These are phyloP conservation scores for Cryptosporidium tyzzeri DNA, from an alignment of 169 alveolate species.

Conservation along the genomic window DNA sequence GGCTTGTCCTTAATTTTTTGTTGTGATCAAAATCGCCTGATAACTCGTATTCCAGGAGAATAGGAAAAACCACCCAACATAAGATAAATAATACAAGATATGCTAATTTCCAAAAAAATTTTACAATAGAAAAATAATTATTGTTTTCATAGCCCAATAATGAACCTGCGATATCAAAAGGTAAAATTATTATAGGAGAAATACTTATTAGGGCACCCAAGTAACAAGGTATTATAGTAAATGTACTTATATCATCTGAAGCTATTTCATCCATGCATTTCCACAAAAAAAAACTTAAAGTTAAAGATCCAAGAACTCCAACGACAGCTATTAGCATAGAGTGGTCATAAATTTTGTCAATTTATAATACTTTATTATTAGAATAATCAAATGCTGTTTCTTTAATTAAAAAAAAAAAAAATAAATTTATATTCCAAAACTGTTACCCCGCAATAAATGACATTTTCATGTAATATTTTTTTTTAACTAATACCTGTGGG, in stretches of 20 bases:
- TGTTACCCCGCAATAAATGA: background rate
- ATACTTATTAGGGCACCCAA: conserved; percentile 35
- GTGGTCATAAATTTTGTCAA: background rate
- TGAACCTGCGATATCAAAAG: conserved; percentile 27
- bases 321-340: background rate
- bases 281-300: conserved; percentile 14
- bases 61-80: conserved; percentile 44
- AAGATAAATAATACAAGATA: conserved; percentile 21
- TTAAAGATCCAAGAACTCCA: background rate
- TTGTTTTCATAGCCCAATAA: background rate
- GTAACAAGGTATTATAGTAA: conserved; percentile 12
- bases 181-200: conserved; percentile 38
- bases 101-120: conserved; percentile 14
- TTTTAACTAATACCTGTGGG: background rate
- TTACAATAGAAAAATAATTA: background rate
- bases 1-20: conserved; percentile 15
- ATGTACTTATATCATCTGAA: background rate
- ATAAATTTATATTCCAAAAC: background rate
- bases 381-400: background rate
- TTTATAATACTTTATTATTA: background rate
- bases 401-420: background rate
- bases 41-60: conserved; percentile 48
- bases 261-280: conserved; percentile 11
- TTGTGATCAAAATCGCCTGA: conserved; percentile 33
- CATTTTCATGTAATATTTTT: conserved; percentile 9